These are phyloP conservation scores for Candida andamanensis DNA, from an alignment of 805 yeast species.

Conservation along the genomic window DNA sequence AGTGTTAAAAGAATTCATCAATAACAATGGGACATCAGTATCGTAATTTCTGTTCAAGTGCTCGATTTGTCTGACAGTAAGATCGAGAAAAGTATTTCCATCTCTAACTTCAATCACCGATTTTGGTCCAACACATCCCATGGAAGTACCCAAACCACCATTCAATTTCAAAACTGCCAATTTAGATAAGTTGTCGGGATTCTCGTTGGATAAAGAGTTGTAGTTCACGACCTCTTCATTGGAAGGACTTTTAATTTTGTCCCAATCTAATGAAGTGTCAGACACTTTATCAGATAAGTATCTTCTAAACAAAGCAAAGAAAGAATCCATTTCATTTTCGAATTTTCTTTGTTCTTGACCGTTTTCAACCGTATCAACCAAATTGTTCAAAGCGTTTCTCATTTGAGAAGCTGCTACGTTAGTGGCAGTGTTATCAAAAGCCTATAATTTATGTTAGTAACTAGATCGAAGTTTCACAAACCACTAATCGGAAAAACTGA, in stretches of 20 bases:
- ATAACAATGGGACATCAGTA: constrained; percentile 89
- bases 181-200: constrained; percentile 56
- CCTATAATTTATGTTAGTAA: constrained; percentile 36
- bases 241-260: constrained; percentile 86
- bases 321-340: constrained; percentile 90
- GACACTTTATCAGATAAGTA: constrained; percentile 85
- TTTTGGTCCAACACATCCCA: constrained; percentile 99
- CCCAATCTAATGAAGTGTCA: constrained; percentile 87
- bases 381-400: constrained; percentile 90
- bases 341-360: constrained; percentile 49
- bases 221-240: constrained; percentile 87
- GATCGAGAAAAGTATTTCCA: constrained; percentile 93
- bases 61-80: constrained; percentile 95
- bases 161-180: constrained; percentile 93
- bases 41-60: constrained; percentile 85
- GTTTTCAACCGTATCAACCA: constrained; percentile 75
- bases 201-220: constrained; percentile 40
- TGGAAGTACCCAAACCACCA: constrained; percentile 98
- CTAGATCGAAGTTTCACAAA: not conserved
- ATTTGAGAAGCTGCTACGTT: constrained; percentile 95
- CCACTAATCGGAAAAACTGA: too few species aligned
- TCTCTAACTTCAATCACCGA: constrained; percentile 98
- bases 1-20: constrained; percentile 98
- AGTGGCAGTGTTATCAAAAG: constrained; percentile 91
- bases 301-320: constrained; percentile 89